These are phyloP conservation scores for Ganoderma resinaceum DNA, from an alignment of 1,284 basidiomycete genomes.

Conservation along the genomic window DNA sequence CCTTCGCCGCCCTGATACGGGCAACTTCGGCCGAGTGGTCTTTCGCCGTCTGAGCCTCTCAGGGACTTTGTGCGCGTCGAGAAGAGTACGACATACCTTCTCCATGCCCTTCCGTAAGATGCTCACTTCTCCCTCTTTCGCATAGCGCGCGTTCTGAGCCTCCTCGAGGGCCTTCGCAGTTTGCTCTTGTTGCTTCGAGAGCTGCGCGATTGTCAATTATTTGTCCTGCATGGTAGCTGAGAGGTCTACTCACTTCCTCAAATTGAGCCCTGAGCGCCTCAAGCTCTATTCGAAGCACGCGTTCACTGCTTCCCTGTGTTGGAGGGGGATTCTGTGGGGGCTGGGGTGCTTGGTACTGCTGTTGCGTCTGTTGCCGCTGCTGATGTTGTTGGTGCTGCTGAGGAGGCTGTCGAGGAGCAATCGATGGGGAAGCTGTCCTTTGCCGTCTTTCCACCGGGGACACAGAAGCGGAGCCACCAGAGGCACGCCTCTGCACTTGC, in stretches of 20 bases:
- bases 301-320: conserved; percentile 20
- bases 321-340: conserved; percentile 9
- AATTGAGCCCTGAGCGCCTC: conserved; percentile 51
- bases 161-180: conserved; percentile 53
- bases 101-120: conserved; percentile 64
- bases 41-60: conserved; percentile 54
- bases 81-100: conserved; percentile 48
- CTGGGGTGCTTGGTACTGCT: neutral
- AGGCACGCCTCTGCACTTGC: neutral
- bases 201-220: conserved; percentile 42
- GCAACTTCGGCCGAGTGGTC: conserved; percentile 64
- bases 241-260: conserved; percentile 48
- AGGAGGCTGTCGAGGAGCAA: neutral
- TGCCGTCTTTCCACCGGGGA: conserved; percentile 10
- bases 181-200: conserved; percentile 54
- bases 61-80: neutral
- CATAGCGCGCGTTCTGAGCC: conserved; percentile 53
- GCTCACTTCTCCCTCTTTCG: conserved; percentile 69
- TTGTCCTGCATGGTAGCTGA: neutral
- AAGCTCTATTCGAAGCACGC: conserved; percentile 29
- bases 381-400: neutral
- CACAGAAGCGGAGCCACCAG: conserved; percentile 4
- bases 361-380: conserved; percentile 11
- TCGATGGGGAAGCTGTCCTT: neutral
- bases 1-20: conserved; percentile 64